Percentiles rank a stretch among this genome's conserved stretches.
Evolutionary conservation across 2,329 filamentous ascomycete species (phyloP).

Genomic region (Ceratocystis variospora): DNA sequence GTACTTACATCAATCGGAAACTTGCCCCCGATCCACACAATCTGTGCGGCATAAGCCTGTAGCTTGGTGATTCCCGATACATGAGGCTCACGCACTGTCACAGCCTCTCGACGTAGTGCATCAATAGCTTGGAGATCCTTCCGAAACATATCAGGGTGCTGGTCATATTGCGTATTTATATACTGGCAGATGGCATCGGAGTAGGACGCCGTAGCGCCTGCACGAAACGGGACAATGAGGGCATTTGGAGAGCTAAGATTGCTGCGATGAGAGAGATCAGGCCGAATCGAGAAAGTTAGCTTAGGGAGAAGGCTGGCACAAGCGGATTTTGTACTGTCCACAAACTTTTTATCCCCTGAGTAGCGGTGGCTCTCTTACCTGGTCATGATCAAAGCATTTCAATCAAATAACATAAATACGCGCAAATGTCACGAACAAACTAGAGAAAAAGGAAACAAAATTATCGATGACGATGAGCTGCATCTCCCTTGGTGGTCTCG

Average conservation of each 20-base stretch:
- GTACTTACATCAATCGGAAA: constrained; percentile 75
- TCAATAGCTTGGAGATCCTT: constrained; percentile 78
- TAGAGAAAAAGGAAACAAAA: neutral
- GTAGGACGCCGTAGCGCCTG: constrained; percentile 64
- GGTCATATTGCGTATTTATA: constrained; percentile 96
- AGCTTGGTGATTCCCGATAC: constrained; percentile 74
- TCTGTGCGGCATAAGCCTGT: constrained; percentile 80
- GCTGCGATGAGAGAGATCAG: neutral
- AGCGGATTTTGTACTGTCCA: neutral
- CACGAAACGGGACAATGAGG: constrained; percentile 75
- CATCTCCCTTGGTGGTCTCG: neutral
- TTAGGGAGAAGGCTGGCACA: neutral
- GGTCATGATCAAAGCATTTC: neutral
- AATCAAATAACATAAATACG: neutral
- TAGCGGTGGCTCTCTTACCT: neutral
- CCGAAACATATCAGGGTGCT: constrained; percentile 93
- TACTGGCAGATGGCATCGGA: constrained; percentile 80
- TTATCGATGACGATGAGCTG: neutral
- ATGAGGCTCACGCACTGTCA: constrained; percentile 80
- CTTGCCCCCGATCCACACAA: constrained; percentile 87
- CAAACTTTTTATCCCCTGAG: neutral
- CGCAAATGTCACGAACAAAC: neutral
- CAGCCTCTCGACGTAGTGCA: constrained; percentile 65
- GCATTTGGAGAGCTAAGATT: constrained; percentile 35
- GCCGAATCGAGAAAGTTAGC: neutral